Base-by-base conservation (phyloP, 352 stramenopile species). In the Elongisporangium anandrum region DNA sequence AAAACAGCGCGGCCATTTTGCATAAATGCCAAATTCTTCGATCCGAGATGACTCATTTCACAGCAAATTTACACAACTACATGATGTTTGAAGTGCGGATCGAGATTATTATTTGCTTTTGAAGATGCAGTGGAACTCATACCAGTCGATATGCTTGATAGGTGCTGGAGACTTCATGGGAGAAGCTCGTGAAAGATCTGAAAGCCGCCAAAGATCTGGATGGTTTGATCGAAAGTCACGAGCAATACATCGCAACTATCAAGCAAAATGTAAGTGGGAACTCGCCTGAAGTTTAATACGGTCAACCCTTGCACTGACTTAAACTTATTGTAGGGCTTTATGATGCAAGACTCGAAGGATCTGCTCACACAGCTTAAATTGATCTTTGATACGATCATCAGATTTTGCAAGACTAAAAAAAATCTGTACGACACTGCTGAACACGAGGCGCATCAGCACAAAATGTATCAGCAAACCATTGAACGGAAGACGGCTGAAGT, bases 1-100 rank as follows among this genome's bases (percentile, higher is more conserved):
- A 72, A 48, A 77, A 73, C 29, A 75, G 93, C 55, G 41, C 58
- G 45, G 65, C 64, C 56, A 66, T 97, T 19, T 79, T 99, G 23
- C 91, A 98, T 72, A 88, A 86, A 38, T 97, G 96, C 63, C 94
- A 98, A 57, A 82, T 99, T 16, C 85, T 98, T 52, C 88, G 97
- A 26, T 97, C 97, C 21, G 88, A 98, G 50, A 99, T 99, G 97
- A 96, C 98, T 58, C 96, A 99, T 68, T 98, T 99, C 69, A 96
- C 94, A 21, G 93, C 91, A 45, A 99, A 99, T 60, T 82, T 99
- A 21, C 93, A 98, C 67, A 98, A 95, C 65, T 99, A 99, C 69
- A 92, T 99, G 67, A 99, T 99, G 95, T 99, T 99, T 74, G 97
- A 99, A 85, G 77, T 88, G 50, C 39, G 52, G 21, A 57, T 16